Evolutionary conservation across 2,329 filamentous ascomycete species (phyloP).

Genomic region (Aureobasidium sp.): DNA sequence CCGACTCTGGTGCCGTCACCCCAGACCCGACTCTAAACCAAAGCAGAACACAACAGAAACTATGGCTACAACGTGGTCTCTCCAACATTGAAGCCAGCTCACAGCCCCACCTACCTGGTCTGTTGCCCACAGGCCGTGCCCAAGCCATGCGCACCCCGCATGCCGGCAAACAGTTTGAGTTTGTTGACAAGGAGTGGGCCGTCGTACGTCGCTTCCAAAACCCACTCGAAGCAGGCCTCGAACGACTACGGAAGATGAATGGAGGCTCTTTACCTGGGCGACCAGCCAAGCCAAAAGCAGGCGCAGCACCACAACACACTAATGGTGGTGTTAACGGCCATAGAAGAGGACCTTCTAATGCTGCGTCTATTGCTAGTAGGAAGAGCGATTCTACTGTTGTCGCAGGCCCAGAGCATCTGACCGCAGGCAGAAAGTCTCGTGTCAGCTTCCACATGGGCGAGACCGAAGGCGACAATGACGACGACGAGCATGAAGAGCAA

Average conservation of each 20-base stretch:
- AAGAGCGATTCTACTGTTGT: background rate
- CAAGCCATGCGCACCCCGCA: conserved; percentile 45
- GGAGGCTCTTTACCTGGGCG: conserved; percentile 7
- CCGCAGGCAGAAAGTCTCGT: conserved; percentile 10
- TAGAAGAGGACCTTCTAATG: background rate
- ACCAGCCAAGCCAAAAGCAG: conserved; percentile 25
- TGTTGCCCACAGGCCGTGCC: conserved; percentile 29
- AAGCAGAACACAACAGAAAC: conserved; percentile 65
- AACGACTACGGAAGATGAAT: conserved; percentile 32
- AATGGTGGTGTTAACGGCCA: conserved; percentile 22
- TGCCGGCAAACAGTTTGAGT: conserved; percentile 46
- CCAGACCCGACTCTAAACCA: conserved; percentile 22
- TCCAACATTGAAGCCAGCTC: conserved; percentile 55
- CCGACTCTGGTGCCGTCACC: conserved; percentile 11
- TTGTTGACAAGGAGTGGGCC: conserved; percentile 64
- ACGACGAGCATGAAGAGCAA: conserved; percentile 13
- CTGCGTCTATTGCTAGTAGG: conserved; percentile 1
- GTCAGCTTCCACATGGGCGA: conserved; percentile 13
- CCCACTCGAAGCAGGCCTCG: conserved; percentile 55
- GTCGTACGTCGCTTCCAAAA: conserved; percentile 65
- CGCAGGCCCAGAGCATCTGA: conserved; percentile 13
- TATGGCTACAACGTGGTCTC: conserved; percentile 65
- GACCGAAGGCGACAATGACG: conserved; percentile 4
- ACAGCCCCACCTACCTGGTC: conserved; percentile 38
- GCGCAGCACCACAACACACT: conserved; percentile 21